These are phyloP conservation scores for Ceratonia siliqua DNA, from an alignment of 306 rosid species.

Conservation along the genomic window DNA sequence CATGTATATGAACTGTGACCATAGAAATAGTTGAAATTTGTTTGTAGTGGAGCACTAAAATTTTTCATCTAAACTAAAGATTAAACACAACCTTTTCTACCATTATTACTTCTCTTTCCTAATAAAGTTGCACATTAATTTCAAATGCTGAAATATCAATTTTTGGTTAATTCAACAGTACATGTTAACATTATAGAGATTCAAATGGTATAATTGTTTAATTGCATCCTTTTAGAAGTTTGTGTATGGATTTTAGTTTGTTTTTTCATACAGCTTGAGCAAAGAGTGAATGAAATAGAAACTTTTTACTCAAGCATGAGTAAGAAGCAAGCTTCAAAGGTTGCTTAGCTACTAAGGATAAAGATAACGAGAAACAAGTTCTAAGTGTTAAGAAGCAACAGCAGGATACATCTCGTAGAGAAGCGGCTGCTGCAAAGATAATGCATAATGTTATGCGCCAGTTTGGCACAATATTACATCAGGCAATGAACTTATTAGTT, in stretches of 20 bases:
- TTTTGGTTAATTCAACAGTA: neutral
- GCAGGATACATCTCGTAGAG: slow-evolving; percentile 73
- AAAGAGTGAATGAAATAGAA: slow-evolving; percentile 62
- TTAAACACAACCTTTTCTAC: neutral
- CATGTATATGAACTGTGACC: neutral
- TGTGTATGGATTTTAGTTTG: neutral
- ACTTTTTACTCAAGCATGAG: slow-evolving; percentile 45
- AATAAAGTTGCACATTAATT: neutral
- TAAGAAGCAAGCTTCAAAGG: slow-evolving; percentile 58
- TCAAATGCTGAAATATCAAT: neutral
- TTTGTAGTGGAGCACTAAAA: neutral
- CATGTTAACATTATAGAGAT: neutral
- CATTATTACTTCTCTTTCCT: neutral
- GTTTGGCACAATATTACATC: slow-evolving; percentile 79
- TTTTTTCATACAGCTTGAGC: slow-evolving; percentile 64
- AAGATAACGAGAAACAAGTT: slow-evolving; percentile 66
- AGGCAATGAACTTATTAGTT: slow-evolving; percentile 45
- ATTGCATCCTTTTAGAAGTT: slow-evolving; percentile 3
- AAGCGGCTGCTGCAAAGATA: slow-evolving; percentile 80
- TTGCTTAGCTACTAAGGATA: slow-evolving; percentile 58
- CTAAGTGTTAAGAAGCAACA: slow-evolving; percentile 80
- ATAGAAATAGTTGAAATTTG: neutral
- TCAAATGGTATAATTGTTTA: slow-evolving; percentile 20
- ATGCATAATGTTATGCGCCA: slow-evolving; percentile 93
- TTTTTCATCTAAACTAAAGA: neutral